A percentile compares a stretch with the other conserved stretches of the same genome.
Evolutionary conservation across 345 rosid genomes (phyloP).

Genomic region (Murraya koenigii): DNA sequence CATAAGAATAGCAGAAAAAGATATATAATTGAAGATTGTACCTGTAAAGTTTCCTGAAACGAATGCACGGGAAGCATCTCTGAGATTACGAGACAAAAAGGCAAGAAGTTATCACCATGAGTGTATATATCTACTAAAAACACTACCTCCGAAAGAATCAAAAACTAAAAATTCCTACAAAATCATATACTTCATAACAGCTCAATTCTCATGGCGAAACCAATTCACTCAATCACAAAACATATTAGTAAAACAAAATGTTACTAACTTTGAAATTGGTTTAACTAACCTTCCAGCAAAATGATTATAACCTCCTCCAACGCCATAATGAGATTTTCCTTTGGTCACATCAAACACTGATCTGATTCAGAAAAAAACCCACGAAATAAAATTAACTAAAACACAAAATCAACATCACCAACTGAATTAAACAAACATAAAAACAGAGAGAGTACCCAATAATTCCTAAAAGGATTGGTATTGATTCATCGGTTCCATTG

Average conservation of each 20-base stretch:
- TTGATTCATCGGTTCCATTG: too few species aligned
- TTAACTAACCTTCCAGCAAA: slow-evolving; percentile 82
- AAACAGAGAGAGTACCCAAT: too few species aligned
- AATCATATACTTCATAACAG: background rate
- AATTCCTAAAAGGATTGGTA: too few species aligned
- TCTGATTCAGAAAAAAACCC: slow-evolving; percentile 35
- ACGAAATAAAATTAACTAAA: background rate
- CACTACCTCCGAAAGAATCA: background rate
- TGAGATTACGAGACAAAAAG: slow-evolving; percentile 28
- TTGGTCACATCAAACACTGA: slow-evolving; percentile 91
- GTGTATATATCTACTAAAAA: background rate
- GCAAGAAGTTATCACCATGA: slow-evolving; percentile 19
- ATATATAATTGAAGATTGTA: slow-evolving; percentile 19
- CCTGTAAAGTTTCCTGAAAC: slow-evolving; percentile 98
- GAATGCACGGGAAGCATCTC: slow-evolving; percentile 95
- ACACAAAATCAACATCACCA: background rate
- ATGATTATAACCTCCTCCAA: slow-evolving; percentile 88
- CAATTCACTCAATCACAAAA: background rate
- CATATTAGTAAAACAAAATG: background rate
- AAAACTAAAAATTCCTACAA: background rate
- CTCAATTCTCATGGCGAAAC: background rate
- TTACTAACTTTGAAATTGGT: background rate
- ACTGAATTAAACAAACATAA: background rate
- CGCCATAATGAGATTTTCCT: slow-evolving; percentile 92
- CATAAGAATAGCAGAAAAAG: background rate